Base-by-base conservation (phyloP, 768 basidiomycete genomes). In the Udeniomyces megalosporus region DNA sequence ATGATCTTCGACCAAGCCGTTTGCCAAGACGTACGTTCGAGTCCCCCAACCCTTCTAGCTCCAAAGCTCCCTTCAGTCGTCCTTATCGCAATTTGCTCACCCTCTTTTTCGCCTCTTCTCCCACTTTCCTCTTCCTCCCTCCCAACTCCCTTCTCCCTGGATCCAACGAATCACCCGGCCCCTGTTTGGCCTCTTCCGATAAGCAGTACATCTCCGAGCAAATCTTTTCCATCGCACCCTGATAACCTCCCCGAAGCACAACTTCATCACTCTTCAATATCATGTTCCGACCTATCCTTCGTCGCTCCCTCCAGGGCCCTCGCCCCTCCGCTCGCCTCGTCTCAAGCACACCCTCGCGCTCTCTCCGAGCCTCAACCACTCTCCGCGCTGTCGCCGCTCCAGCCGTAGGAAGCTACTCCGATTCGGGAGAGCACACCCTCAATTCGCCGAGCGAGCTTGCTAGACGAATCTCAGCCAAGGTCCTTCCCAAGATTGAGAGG, bases 401-500 rank as follows among this genome's bases (percentile, higher is more conserved):
- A 4, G 73, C 74, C 22, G 74, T 75, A n/a, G 74, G 74, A 22
- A 67, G 69, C 32, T 75, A 72, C 66, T 49, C 50, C 26, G 58
- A 64, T 11, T 69, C 68, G 31, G 71, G 68, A 48, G 70, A 71
- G 66, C 69, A 70, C 1, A 71, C 71, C 1, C 81, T 95, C 71
- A 92, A 84, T 73, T 92, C 91, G 0, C 88, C 95, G 6, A 95
- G 91, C 4, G 93, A 93, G 70, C 79, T 97, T 63, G 95, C 95
- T 15, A 82, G 92, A 67, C 84, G 81, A 71, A 83, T 99, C 62
- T 95, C 91, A 11, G 91, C 92, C 32, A 88, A 85, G 69, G 93
- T 97, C 61, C 79, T 99, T 24, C 92, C 95, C 35, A 86, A 88
- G 70, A 79, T 96, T 35, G 84, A 86, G 47, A 83, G 89, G 42